Evolutionary conservation across 208 protist species (phyloP), one percentile per base, ranked within the genome.

Genomic region (Kentomonas sorsogonicus): DNA sequence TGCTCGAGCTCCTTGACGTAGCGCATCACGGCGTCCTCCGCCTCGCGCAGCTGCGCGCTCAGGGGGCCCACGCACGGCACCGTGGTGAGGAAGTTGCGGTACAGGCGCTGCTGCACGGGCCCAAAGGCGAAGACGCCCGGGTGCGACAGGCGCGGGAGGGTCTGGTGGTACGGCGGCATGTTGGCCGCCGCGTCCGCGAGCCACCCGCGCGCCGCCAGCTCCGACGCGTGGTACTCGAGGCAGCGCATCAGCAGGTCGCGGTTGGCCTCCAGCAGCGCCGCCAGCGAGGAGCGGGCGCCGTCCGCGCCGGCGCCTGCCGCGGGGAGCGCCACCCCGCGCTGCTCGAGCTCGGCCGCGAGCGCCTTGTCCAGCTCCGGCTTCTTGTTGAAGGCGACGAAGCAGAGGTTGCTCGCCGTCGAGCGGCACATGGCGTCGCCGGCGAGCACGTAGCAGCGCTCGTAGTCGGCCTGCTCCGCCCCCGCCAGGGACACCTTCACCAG

Each of bases 401-500:
- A 88, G 20, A 94, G 67, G 66, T 76, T 94, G 23, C 78, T 67
- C 16, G 83, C 79, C 25, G 90, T 69, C 5, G 87, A 91, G 61
- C 87, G 87, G 3, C 72, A 63, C 87, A 91, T 94, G 38, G 72
- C 70, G 60, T 94, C 79, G 26, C 70, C 81, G 27, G 83, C 80
- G 16, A 69, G 53, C 22, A 83, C 71, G 27, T 71, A 60, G 15
- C 56, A 33, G 70, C 98, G 89, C 13, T 77, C 64, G 71, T 99
- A 27, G 27, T 30, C 5, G 6, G 23, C 27, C n/a, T n/a, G n/a
- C n/a, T n/a, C n/a, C n/a, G n/a, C 98, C 34, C 90, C 77, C 2
- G 94, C 83, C 77, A 99, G 99, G 73, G 99, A 97, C 79, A 99
- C 99, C 40, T 83, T 38, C 6, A 98, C 68, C 18, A 99, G 72